Conservation (phyloP, 176 grass and related monocot species). For the Hyparrhenia diplandra region DNA sequence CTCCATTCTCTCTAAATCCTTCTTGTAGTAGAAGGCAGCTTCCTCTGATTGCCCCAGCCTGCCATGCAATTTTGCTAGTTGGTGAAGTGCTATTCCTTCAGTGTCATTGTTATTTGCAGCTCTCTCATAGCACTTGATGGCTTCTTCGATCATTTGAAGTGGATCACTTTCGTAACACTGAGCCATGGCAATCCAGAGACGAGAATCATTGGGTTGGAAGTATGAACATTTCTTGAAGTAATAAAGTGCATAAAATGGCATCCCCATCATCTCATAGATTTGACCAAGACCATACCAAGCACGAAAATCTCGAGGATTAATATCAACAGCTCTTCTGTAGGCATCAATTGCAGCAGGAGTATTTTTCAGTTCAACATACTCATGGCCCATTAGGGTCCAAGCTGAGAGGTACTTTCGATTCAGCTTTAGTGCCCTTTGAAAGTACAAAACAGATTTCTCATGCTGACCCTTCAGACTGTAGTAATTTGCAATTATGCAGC, state of each 20-base stretch:
- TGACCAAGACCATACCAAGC: constrained; percentile 99
- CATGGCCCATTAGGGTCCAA: constrained; percentile 99
- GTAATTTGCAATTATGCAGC: constrained; percentile 99
- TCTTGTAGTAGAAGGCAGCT: constrained; percentile 88
- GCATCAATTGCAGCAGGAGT: constrained; percentile 96
- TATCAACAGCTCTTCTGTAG: constrained; percentile 91
- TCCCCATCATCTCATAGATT: constrained; percentile 98
- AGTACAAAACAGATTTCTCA: constrained; percentile 91
- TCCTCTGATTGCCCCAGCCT: constrained; percentile 68
- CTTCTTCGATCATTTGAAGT: constrained; percentile 86
- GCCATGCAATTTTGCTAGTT: constrained; percentile 71
- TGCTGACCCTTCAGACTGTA: constrained; percentile 98
- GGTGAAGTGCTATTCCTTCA: constrained; percentile 90
- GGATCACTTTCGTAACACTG: constrained; percentile 93
- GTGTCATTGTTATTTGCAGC: constrained; percentile 77
- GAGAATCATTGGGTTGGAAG: constrained; percentile 87
- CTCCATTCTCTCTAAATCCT: constrained; percentile 92
- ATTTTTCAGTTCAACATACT: constrained; percentile 98
- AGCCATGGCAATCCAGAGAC: constrained; percentile 99
- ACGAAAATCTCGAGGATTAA: constrained; percentile 93
- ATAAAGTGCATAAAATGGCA: constrained; percentile 92
- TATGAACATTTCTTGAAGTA: constrained; percentile 85
- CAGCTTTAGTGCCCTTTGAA: constrained; percentile 84
- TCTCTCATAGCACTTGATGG: constrained; percentile 91
- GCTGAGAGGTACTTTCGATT: constrained; percentile 96